Evolutionary conservation across 164 flowering plant genomes (phyloP), one percentile per base, ranked within the genome.

Genomic region (Annona cherimola): DNA sequence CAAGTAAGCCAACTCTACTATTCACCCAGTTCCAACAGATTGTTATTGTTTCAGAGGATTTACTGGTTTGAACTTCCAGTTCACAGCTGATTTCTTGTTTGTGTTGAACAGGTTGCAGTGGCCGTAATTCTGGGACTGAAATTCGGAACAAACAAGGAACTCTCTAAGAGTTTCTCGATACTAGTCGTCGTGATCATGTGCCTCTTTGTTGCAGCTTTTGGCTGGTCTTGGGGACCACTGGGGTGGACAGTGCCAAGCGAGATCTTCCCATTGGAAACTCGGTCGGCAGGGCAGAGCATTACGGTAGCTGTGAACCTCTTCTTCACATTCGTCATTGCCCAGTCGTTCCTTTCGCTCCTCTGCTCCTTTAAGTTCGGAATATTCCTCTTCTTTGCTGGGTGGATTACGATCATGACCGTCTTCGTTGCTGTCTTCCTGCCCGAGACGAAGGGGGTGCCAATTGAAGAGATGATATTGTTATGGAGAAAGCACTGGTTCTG

Each of bases 91-190:
- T 45, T 26, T 26, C 42, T 7, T 61, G 45, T 62, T 18, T 35
- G 14, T 35, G 63, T 20, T 20, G 67, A 79, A 81, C 91, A 91
- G 97, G 81, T 86, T 5, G 72, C 79, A 39, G 95, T 94, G 5
- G 81, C 94, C 12, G 72, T 88, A 44, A 86, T 92, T 71, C 76
- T 94, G 83, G 97, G 91, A 41, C 61, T 90, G 54, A 94, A 92
- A 69, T 87, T 92, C 39, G 85, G 86, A 1, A 69, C 68, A 7
- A 70, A 79, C 44, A 64, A 80, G 69, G 84, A 84, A 63, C 90
- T 90, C 9, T 80, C 96, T 3, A 87, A 83, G 73, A 80, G 83
- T 16, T 87, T 35, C 79, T 92, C 96, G 14, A 59, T 83, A 14
- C 26, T 89, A 42, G 94, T 94, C 61, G 98, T 94, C 74, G 66